Base-by-base conservation (phyloP, 1,284 basidiomycete species). In the Marasmius fiardii region DNA sequence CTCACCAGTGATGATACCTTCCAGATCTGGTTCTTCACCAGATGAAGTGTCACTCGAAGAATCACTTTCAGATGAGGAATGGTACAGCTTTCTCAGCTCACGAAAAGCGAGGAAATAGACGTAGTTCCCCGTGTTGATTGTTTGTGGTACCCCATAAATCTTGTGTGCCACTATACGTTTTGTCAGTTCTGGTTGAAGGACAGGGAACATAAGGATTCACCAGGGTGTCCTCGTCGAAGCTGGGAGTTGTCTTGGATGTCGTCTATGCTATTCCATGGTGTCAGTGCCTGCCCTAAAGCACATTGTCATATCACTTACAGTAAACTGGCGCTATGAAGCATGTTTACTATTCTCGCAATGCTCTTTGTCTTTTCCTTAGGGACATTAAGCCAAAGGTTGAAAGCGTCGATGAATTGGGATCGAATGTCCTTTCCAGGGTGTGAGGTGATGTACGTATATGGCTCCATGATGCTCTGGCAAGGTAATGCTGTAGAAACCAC, bases 231-330 rank as follows among this genome's bases (percentile, higher is more conserved):
- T 55, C 95, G 74, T 8, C 97, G 80, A 24, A 99, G 78, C 63
- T 95, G 91, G 0, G 94, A 93, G 62, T 92, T 91, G 66, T 99
- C 97, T 71, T 99, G 94, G 37, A 99, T 96, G 68, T 99, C 97
- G 69, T 99, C 97, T 65, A 99, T n/a, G n/a, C n/a, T n/a, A n/a
- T n/a, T n/a, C n/a, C n/a, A n/a, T n/a, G n/a, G n/a, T n/a, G n/a
- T n/a, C n/a, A n/a, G n/a, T n/a, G n/a, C n/a, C n/a, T n/a, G n/a
- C 87, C 62, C 93, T 95, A 54, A 18, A 8, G 21, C 18, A 12
- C n/a, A 18, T 18, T 37, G 20, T n/a, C n/a, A n/a, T n/a, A n/a
- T n/a, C n/a, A 4, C 86, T 67, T 65, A 93, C 95, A 99, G 80
- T 37, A 99, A 76, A 67, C 92, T 96, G 1, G 95, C 93, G 50